Conservation (phyloP, 2,329 filamentous ascomycete species). For the Alternaria novae-zelandiae region DNA sequence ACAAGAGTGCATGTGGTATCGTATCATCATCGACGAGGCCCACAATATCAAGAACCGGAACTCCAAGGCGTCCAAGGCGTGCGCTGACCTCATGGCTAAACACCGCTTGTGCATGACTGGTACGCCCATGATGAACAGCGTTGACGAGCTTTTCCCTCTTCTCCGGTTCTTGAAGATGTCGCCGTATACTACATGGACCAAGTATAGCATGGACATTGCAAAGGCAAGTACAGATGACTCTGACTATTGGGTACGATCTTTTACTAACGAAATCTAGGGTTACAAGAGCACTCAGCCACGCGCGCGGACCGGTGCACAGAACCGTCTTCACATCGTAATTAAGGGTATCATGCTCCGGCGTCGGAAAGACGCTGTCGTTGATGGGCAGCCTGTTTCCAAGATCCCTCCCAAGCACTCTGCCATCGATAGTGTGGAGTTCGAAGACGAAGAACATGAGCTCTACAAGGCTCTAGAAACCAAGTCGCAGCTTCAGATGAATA, state of each 20-base stretch:
- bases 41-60: constrained; percentile 80
- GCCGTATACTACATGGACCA: constrained; percentile 71
- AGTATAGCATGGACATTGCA: constrained; percentile 67
- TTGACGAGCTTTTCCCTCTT: constrained; percentile 78
- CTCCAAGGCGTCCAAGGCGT: constrained; percentile 67
- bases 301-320: constrained; percentile 63
- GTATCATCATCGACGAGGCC: constrained; percentile 79
- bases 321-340: constrained; percentile 73
- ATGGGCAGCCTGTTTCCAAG: constrained; percentile 77
- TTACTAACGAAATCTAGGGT: constrained; percentile 12
- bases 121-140: constrained; percentile 88
- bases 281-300: constrained; percentile 52
- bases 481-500: constrained; percentile 75
- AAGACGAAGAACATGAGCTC: constrained; percentile 67
- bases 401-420: constrained; percentile 71
- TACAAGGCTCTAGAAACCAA: constrained; percentile 72
- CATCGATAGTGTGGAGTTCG: constrained; percentile 69
- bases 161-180: constrained; percentile 78
- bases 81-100: constrained; percentile 62
- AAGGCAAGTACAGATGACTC: constrained; percentile 24
- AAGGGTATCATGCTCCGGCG: constrained; percentile 83
- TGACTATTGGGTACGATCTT: not conserved
- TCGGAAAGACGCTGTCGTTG: constrained; percentile 78
- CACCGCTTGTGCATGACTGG: constrained; percentile 79
- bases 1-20: constrained; percentile 61